Base-by-base conservation (phyloP, 371 early-diverging fungal genomes). In the Coemansia sp. region DNA sequence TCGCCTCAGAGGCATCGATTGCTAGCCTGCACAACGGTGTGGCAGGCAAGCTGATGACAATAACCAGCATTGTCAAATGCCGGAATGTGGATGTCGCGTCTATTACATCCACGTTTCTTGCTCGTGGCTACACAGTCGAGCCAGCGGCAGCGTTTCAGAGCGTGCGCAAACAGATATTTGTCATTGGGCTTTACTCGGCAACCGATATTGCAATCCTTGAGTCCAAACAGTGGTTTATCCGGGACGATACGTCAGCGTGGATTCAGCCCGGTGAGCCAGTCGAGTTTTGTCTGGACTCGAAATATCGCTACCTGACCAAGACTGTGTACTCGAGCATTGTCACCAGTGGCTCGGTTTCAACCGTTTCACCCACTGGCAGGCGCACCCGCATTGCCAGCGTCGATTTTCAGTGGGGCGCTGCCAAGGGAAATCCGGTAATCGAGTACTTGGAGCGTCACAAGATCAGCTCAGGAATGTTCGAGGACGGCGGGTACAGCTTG, bases 181-280 rank as follows among this genome's bases (percentile, higher is more conserved):
- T 88, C 64, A 82, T 96, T 62, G 83, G 80, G 65, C 68, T 96
- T 36, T 74, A 79, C 30, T 83, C 87, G 48, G 79, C 79, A 62
- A 91, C 93, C 83, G 79, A 78, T 20, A 45, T 78, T 20, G 91
- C 91, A 42, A 92, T 94, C 40, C 83, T 96, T 55, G 80, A 88
- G 76, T 84, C 91, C 67, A 95, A 95, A 84, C 83, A 87, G 62
- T 96, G 95, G 95, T 83, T 93, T 68, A 77, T 86, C n/a, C 88
- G 88, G 86, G 58, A 79, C 56, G 83, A 81, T 41, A 82, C 83
- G 38, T 85, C 84, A 16, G 35, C 10, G 5, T 20, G 31, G 41
- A 3, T 55, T n/a, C 11, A n/a, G 41, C 41, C 55, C 8, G 16
- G 16, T 7, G 16, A 8, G 55, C 84, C 85, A 8, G 4, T 34